Evolutionary conservation across 2,329 filamentous ascomycete genomes (phyloP), one percentile per base, ranked within the genome.

Genomic region (Claviceps fusiformis): DNA sequence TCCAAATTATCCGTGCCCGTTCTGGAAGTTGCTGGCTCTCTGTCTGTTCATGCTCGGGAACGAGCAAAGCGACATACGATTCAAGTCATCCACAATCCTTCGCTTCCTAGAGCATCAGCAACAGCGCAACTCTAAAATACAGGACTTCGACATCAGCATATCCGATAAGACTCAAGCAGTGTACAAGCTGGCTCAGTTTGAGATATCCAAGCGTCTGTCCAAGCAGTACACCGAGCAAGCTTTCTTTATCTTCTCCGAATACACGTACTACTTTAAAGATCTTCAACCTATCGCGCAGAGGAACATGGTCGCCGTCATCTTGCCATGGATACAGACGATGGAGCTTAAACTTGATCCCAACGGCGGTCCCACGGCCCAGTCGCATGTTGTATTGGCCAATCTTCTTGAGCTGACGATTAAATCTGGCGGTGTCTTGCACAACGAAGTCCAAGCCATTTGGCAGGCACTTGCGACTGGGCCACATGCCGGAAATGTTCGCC

Each of bases 121-220:
- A 60, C 71, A 71, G 3, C 75, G 87, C 60, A 93, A 83, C 60
- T 95, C 92, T 1, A 95, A 95, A 65, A 83, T 98, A 7, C 89
- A 95, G 66, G 93, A 98, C 67, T 95, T 96, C 57, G 93, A 98
- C 64, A 97, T 98, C 63, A 96, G 91, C 67, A 93, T 98, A 56
- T 95, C 92, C 0, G 95, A 98, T 71, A 97, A 96, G 71, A 98
- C 95, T 0, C 95, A 95, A 61, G 91, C 92, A 0, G 92, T 98
- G 3, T 98, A 97, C 71, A 98, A 98, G 71, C 77, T 95, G 48
- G 93, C 95, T 0, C 93, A 98, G 65, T 97, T 96, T 61, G 92
- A 97, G 66, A 95, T 95, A 27, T 97, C 93, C 0, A 90, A 92
- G 63, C 80, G 91, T 24, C 78, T 98, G 44, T 87, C 91, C 1